A percentile compares a stretch with the other conserved stretches of the same genome.
Evolutionary conservation across 129 eudicot genomes (phyloP).

Genomic region (Pulicaria dysenterica): DNA sequence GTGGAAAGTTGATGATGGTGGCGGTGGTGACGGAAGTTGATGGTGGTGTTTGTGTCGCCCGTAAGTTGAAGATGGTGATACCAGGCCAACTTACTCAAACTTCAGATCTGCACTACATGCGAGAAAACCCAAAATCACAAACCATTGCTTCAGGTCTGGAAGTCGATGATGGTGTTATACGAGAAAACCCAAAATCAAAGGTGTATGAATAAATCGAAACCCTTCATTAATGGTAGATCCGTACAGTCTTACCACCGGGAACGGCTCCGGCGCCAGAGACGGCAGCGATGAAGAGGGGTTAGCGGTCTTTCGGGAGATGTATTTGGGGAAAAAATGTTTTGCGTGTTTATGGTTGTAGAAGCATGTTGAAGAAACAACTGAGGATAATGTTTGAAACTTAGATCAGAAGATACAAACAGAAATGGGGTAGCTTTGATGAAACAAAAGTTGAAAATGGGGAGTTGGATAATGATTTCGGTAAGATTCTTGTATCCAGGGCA

Average conservation of each 20-base stretch:
- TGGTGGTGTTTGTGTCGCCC: too few species aligned
- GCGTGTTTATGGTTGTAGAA: conserved; percentile 18
- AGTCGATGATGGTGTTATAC: too few species aligned
- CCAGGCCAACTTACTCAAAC: too few species aligned
- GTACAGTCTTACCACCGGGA: conserved; percentile 57
- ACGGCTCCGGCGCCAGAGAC: conserved; percentile 1
- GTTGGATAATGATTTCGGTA: conserved; percentile 22
- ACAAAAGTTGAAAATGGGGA: background rate
- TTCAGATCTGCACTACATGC: too few species aligned
- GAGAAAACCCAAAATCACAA: too few species aligned
- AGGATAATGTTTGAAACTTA: conserved; percentile 31
- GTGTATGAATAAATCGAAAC: too few species aligned
- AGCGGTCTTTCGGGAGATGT: background rate
- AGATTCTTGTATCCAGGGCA: background rate
- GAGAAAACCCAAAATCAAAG: too few species aligned
- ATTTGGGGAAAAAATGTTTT: background rate
- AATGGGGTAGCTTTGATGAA: conserved; percentile 1
- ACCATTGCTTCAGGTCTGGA: too few species aligned
- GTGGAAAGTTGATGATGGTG: too few species aligned
- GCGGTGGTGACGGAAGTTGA: too few species aligned
- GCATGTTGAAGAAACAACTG: conserved; percentile 28
- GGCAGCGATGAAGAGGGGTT: background rate
- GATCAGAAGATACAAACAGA: conserved; percentile 29
- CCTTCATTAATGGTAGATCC: too few species aligned
- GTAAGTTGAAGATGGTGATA: too few species aligned